Evolutionary conservation across 139 green algal species (phyloP).

Genomic region (Auxenochlorella protothecoides): DNA sequence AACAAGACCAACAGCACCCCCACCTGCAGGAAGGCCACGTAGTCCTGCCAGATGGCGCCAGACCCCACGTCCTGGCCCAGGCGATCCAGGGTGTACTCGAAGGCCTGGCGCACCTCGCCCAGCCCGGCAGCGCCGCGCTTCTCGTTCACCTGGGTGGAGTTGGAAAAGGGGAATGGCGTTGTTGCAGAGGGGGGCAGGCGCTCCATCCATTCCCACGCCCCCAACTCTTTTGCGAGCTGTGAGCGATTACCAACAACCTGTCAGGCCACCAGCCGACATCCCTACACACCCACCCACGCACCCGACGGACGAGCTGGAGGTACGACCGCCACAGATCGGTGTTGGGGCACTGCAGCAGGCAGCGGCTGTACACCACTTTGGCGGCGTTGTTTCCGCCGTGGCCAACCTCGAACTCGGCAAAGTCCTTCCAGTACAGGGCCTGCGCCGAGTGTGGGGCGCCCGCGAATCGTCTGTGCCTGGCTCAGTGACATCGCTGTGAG

Average conservation of each 20-base stretch:
- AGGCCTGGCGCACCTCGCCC: constrained; percentile 59
- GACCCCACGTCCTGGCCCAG: constrained; percentile 57
- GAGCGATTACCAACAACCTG: not conserved
- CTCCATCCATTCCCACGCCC: no score
- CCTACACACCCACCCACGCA: constrained; percentile 14
- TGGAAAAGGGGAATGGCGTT: not conserved
- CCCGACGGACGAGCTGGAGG: constrained; percentile 66
- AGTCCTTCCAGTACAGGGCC: constrained; percentile 50
- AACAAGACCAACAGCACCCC: no score
- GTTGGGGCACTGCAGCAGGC: constrained; percentile 58
- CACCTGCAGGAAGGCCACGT: constrained; percentile 60
- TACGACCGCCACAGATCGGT: constrained; percentile 74
- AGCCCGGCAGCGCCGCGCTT: constrained; percentile 36
- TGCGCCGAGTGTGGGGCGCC: constrained; percentile 5
- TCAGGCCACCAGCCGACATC: not conserved
- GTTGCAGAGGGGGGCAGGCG: not conserved
- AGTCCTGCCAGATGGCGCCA: constrained; percentile 75
- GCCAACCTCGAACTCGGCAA: constrained; percentile 48
- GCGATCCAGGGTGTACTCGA: constrained; percentile 78
- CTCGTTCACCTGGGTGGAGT: constrained; percentile 37
- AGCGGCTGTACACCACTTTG: constrained; percentile 70
- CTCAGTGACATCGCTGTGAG: no score
- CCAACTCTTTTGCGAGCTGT: not conserved
- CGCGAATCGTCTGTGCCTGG: no score
- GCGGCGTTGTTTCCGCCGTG: constrained; percentile 22